These are phyloP conservation scores for Nidula microcarpa DNA, from an alignment of 768 basidiomycete genomes.

Conservation along the genomic window DNA sequence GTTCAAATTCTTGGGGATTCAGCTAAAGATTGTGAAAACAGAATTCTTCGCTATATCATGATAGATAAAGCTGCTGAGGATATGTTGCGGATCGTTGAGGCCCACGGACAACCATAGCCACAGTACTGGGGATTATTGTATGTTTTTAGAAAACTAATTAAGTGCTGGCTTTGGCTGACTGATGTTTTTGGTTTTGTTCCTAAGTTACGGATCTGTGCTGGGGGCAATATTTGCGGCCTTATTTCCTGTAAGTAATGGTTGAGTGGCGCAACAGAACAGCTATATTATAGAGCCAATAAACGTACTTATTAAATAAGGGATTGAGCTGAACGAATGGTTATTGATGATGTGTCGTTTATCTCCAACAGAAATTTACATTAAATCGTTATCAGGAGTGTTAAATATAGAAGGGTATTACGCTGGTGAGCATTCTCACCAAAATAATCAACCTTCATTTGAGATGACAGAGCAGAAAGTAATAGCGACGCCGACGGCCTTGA, in stretches of 20 bases:
- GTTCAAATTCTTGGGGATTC: constrained; percentile 23
- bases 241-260: constrained; percentile 20
- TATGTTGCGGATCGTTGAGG: constrained; percentile 30
- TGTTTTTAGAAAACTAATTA: not conserved
- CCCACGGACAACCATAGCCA: constrained; percentile 26
- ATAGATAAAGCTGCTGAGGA: constrained; percentile 35
- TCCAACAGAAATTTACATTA: no score
- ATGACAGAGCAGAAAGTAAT: constrained; percentile 26
- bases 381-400: constrained; percentile 17
- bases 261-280: not conserved
- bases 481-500: not conserved
- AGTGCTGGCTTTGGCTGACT: not conserved
- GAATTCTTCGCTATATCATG: constrained; percentile 23
- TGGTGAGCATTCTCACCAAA: no score
- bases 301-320: constrained; percentile 16
- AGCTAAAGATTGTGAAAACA: constrained; percentile 22
- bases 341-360: constrained; percentile 18
- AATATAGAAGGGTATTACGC: constrained; percentile 38
- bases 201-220: constrained; percentile 20
- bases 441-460: no score
- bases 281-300: not conserved
- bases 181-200: not conserved
- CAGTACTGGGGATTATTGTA: constrained; percentile 25
- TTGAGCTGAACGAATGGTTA: constrained; percentile 30
- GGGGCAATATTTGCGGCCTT: constrained; percentile 27